A percentile compares a stretch with the other conserved stretches of the same genome.
Evolutionary conservation across 2,329 filamentous ascomycete species (phyloP).

Genomic region (Xylaria digitata): DNA sequence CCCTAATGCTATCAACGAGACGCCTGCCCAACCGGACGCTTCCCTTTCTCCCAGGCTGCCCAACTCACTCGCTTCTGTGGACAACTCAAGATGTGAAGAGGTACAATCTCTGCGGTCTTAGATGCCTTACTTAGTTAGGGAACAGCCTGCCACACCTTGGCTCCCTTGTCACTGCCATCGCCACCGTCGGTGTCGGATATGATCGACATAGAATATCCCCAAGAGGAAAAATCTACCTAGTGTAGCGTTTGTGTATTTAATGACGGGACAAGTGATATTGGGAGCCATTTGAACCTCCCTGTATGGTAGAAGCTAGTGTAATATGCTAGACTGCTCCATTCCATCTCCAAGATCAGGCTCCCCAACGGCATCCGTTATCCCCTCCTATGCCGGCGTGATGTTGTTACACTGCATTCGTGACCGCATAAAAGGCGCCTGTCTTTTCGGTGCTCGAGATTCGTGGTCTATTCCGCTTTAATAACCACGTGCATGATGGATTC

Average conservation of each 20-base stretch:
- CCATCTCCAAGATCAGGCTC: slow-evolving; percentile 25
- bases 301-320: neutral
- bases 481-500: slow-evolving; percentile 42
- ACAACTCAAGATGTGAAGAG: slow-evolving; percentile 17
- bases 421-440: slow-evolving; percentile 37
- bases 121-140: slow-evolving; percentile 28
- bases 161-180: slow-evolving; percentile 4
- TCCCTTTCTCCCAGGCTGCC: slow-evolving; percentile 24
- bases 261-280: neutral
- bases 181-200: slow-evolving; percentile 8
- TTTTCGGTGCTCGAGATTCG: slow-evolving; percentile 40
- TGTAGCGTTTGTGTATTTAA: slow-evolving; percentile 1
- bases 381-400: slow-evolving; percentile 38
- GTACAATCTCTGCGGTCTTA: slow-evolving; percentile 25
- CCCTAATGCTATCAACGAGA: slow-evolving; percentile 16
- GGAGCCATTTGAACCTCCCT: neutral
- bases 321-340: slow-evolving; percentile 3
- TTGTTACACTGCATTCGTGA: slow-evolving; percentile 44
- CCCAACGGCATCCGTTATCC: slow-evolving; percentile 28
- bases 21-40: slow-evolving; percentile 31
- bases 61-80: slow-evolving; percentile 18
- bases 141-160: slow-evolving; percentile 23
- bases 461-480: slow-evolving; percentile 44
- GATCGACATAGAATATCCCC: slow-evolving; percentile 6
- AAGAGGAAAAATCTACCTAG: neutral